Evolutionary conservation across 768 basidiomycete genomes (phyloP), one percentile per base, ranked within the genome.

Genomic region (Infundibulicybe gibba): DNA sequence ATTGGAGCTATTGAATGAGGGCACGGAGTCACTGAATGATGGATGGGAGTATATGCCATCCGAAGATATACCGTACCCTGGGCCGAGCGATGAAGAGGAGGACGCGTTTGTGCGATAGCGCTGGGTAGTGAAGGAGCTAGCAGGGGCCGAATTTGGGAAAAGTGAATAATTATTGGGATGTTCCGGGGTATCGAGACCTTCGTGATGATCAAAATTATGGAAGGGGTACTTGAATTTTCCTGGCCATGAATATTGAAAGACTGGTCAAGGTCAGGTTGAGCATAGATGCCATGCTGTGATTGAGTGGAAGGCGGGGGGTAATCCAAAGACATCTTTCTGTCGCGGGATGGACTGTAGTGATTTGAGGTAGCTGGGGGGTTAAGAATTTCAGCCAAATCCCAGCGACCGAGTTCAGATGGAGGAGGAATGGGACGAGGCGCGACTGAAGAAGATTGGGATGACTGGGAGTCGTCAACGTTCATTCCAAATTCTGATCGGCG

Each of bases 31-130:
- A 14, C 67, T 63, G 63, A 86, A 86, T 35, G 78, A 71, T 33
- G 75, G 55, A 49, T 81, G 79, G 3, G 77, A 62, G 62, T 86
- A 88, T 37, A 87, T 62, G 47, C 68, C 45, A 52, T 90, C 83
- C 21, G 75, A 68, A 53, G 71, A 67, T 49, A 85, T 74, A 40
- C 62, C 63, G 59, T 81, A 85, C 50, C 61, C 64, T 39, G 76
- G 77, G n/a, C 70, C 75, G 9, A 85, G 70, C n/a, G 83, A 84
- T 6, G 83, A 81, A 17, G 83, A 81, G 0, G 85, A 85, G 43
- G 85, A 83, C 30, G 82, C 81, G 69, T 85, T 85, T 38, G 81
- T 72, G 49, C 83, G 80, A 67, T 87, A 87, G 56, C 85, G 80
- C 49, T 78, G 71, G 39, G 78, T 75, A 42, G 67, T 63, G 59